Conservation (phyloP, 2,329 filamentous ascomycete species). For the Neonectria sp. region DNA sequence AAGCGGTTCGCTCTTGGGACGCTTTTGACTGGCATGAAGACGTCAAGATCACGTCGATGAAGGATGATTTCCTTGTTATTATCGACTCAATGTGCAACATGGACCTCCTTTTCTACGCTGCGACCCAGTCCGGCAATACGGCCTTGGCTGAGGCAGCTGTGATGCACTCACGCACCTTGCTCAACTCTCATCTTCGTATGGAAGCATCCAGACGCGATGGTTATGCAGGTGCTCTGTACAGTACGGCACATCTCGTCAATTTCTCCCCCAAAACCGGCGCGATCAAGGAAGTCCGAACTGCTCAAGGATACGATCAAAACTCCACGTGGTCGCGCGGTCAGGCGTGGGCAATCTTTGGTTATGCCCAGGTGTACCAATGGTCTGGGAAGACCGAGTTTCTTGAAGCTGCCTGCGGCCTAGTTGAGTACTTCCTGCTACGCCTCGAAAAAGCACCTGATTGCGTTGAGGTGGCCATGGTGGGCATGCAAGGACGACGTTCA, state of each 20-base stretch:
- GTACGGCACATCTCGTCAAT: constrained; percentile 60
- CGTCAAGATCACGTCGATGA: neutral
- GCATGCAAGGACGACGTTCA: neutral
- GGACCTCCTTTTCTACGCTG: constrained; percentile 56
- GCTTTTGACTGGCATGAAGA: neutral
- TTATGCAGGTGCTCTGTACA: constrained; percentile 27
- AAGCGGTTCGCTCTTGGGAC: constrained; percentile 66
- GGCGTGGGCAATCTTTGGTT: constrained; percentile 65
- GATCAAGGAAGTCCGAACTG: constrained; percentile 58
- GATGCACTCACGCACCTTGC: constrained; percentile 56
- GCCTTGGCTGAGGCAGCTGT: constrained; percentile 54
- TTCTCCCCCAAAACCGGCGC: constrained; percentile 57
- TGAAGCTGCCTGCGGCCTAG: constrained; percentile 58
- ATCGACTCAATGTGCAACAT: constrained; percentile 61
- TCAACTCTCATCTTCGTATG: constrained; percentile 55
- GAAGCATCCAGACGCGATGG: constrained; percentile 37
- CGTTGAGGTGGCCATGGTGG: constrained; percentile 39
- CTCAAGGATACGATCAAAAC: constrained; percentile 60
- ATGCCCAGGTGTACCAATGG: constrained; percentile 64
- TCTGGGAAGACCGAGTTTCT: constrained; percentile 60
- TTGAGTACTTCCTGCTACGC: constrained; percentile 62
- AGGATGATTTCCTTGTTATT: constrained; percentile 55
- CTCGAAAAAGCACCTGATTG: constrained; percentile 49
- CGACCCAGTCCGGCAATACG: constrained; percentile 49
- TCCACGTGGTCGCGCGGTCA: constrained; percentile 67